These are phyloP conservation scores for Monilinia polystroma DNA, from an alignment of 2,329 filamentous ascomycete genomes.

Conservation along the genomic window DNA sequence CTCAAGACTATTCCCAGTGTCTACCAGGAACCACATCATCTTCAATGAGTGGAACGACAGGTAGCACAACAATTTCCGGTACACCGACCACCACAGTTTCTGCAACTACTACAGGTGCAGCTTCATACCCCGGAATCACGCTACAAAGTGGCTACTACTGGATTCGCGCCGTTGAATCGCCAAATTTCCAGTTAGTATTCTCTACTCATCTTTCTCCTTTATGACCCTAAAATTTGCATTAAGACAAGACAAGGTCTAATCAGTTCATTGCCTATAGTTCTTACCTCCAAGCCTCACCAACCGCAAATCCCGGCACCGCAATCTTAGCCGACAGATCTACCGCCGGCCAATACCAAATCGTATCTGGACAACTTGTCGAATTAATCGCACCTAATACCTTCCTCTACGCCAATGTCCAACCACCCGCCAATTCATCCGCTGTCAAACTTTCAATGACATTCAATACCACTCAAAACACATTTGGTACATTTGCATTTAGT, in stretches of 20 bases:
- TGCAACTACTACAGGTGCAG: constrained; percentile 1
- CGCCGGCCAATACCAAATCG: constrained; percentile 58
- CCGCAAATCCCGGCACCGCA: constrained; percentile 48
- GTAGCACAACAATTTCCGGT: constrained; percentile 21
- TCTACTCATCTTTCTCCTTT: not conserved
- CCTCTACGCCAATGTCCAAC: constrained; percentile 35
- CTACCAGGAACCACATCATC: constrained; percentile 41
- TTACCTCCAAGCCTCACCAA: constrained; percentile 51
- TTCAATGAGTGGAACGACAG: constrained; percentile 23
- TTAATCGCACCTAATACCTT: constrained; percentile 42
- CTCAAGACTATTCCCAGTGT: constrained; percentile 39
- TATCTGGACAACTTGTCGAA: constrained; percentile 53
- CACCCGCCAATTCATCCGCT: constrained; percentile 43
- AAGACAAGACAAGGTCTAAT: not conserved
- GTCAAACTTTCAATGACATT: constrained; percentile 53
- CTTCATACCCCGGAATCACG: constrained; percentile 7
- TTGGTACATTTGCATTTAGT: constrained; percentile 56
- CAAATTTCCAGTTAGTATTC: constrained; percentile 52
- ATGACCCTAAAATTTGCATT: not conserved
- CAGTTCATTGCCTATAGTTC: not conserved
- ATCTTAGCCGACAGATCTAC: constrained; percentile 52
- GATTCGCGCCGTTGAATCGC: constrained; percentile 56
- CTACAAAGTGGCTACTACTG: constrained; percentile 40
- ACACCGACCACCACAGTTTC: constrained; percentile 33
- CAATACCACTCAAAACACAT: constrained; percentile 50